Conservation (phyloP, 768 basidiomycete genomes). For the Cyclocybe cylindracea region DNA sequence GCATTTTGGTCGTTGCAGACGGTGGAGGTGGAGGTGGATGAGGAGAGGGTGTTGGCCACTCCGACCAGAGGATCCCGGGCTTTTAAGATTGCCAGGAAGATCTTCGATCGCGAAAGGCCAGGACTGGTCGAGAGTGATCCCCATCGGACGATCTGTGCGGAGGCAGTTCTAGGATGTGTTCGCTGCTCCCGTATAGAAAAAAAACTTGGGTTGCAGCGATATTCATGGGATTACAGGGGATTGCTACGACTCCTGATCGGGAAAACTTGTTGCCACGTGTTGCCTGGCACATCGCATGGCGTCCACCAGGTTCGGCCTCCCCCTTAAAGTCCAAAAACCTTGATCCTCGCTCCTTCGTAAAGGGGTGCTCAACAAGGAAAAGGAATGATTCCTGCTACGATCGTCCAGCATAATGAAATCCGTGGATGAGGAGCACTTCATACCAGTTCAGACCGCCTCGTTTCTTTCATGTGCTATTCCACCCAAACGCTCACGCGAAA, state of each 20-base stretch:
- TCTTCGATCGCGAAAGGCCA: conserved; percentile 4
- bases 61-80: conserved; percentile 7
- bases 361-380: not conserved
- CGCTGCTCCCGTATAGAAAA: too few relatives aligned
- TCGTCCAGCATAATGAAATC: too few relatives aligned
- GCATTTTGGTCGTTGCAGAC: conserved; percentile 19
- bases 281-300: conserved; percentile 19
- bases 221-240: not conserved
- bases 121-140: not conserved
- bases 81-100: conserved; percentile 14
- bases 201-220: not conserved
- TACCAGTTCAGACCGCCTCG: too few relatives aligned
- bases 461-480: too few relatives aligned
- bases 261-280: conserved; percentile 21
- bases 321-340: conserved; percentile 3
- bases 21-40: conserved; percentile 1
- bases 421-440: too few relatives aligned
- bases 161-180: too few relatives aligned
- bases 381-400: too few relatives aligned
- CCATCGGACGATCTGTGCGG: not conserved
- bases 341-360: not conserved
- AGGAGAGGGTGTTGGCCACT: conserved; percentile 13
- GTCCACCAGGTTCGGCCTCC: not conserved
- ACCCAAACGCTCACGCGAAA: too few relatives aligned
- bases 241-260: not conserved